Evolutionary conservation across 1,284 basidiomycete species (phyloP).

Genomic region (Tilletiaria anomala): DNA sequence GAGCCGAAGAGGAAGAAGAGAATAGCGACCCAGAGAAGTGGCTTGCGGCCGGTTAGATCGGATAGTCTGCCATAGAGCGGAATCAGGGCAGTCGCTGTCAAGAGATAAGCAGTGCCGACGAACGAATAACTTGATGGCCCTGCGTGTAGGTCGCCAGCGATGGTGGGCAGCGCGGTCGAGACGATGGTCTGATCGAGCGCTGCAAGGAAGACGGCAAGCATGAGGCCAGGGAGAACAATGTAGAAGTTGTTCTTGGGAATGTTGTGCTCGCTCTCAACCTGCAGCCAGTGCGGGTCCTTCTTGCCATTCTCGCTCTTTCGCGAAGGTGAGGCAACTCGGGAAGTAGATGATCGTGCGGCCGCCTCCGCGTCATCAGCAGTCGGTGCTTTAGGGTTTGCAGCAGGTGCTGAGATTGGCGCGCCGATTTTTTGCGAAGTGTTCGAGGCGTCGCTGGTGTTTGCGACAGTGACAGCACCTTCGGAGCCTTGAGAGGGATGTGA

Average conservation of each 20-base stretch:
- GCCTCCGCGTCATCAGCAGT: too few species aligned
- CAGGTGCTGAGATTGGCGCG: too few species aligned
- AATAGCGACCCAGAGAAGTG: slow-evolving; percentile 56
- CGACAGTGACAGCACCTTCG: too few species aligned
- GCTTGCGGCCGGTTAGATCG: slow-evolving; percentile 47
- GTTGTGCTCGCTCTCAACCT: slow-evolving; percentile 10
- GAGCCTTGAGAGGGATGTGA: too few species aligned
- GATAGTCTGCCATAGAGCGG: slow-evolving; percentile 36
- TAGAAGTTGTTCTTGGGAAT: slow-evolving; percentile 27
- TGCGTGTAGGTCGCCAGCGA: slow-evolving; percentile 14
- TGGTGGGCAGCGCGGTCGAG: slow-evolving; percentile 37
- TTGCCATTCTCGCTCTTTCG: slow-evolving; percentile 1
- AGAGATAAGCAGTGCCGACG: slow-evolving; percentile 40
- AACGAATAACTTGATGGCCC: slow-evolving; percentile 19
- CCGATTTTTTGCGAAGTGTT: too few species aligned
- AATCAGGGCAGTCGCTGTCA: slow-evolving; percentile 40
- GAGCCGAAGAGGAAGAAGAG: slow-evolving; percentile 62
- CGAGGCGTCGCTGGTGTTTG: too few species aligned
- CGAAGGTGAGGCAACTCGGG: too few species aligned
- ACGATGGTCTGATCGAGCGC: slow-evolving; percentile 40
- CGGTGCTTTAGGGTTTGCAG: too few species aligned
- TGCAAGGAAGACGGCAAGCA: slow-evolving; percentile 13
- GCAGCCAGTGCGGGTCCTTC: slow-evolving; percentile 15
- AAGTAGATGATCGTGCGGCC: too few species aligned
- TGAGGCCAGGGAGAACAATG: slow-evolving; percentile 23